Base-by-base conservation (phyloP, 768 basidiomycete species). In the Tylopilus plumbeoviolaceoides region DNA sequence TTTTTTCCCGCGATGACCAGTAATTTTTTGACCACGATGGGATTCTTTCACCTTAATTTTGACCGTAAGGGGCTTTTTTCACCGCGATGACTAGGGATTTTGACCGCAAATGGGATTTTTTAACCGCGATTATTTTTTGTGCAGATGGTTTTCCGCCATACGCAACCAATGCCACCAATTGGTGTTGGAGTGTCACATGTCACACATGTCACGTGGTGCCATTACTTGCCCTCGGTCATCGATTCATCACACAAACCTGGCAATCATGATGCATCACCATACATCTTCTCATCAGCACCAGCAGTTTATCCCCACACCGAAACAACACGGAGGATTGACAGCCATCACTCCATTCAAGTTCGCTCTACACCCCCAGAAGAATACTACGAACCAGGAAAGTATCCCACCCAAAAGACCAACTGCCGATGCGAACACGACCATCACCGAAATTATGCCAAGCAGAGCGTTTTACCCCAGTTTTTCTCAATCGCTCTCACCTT, bases 341-440 rank as follows among this genome's bases (percentile, higher is more conserved):
- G 5, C 41, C 23, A 58, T 63, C 52, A 50, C 54, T 28, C 54
- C 56, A 3, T 64, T 51, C 62, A 66, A 56, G 41, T 58, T 66
- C 28, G 52, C 55, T 12, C 45, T 45, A 1, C 52, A 50, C 25
- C 31, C 54, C 18, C 58, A 53, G 50, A 60, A 53, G 28, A 51
- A 56, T 27, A 54, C 60, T 7, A n/a, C 17, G 4, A 48, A 8
- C 41, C 53, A 47, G 10, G 35, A 14, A 14, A 48, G 49, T n/a
- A 56, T 64, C n/a, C 44, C 46, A 9, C 43, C 51, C 48, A 63
- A 56, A 38, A 56, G 56, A 44, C 43, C 55, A 6, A 50, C 42
- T 25, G 30, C 56, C 28, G 54, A 48, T 21, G 44, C 47, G n/a
- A 41, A 31, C 1, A 40, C 48, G 15, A 57, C 45, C 21, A n/a